Evolutionary conservation across 768 basidiomycete genomes (phyloP), one percentile per base, ranked within the genome.

Genomic region (Agaricus subrufescens): DNA sequence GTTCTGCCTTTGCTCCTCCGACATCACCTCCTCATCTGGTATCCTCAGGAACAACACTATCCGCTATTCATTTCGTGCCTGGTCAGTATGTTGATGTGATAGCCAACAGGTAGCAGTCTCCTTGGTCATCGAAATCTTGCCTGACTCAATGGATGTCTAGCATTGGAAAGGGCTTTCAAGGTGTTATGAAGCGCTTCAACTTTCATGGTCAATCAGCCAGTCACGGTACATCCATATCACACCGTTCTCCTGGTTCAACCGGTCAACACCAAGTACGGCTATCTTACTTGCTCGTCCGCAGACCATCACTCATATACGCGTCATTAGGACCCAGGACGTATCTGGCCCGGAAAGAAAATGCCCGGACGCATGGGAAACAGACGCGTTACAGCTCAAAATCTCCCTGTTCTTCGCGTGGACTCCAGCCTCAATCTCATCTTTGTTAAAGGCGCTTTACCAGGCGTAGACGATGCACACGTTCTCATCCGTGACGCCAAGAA

Each of bases 261-360:
- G 97, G 97, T 70, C 89, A 89, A 63, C 92, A 96, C 69, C 96
- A 98, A 78, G 95, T 94, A 61, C 12, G 34, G 15, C 52, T 23
- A 40, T 40, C 12, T 25, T 49, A 29, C 44, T 9, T 50, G 14
- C n/a, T 14, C 34, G n/a, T 43, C 14, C 25, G n/a, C 11, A 34
- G 11, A 8, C 10, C 52, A 31, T 34, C 50, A 46, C 29, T 50
- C 37, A 57, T 47, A 48, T 57, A 11, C 34, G 34, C 42, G 46
- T 58, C 14, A 60, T 11, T 58, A 98, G 94, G 94, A 97, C 65
- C 96, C 97, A 26, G 97, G 97, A 46, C 86, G 97, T 64, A 80
- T 98, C 4, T 94, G 91, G 74, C 97, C 97, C 3, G 97, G 97
- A 38, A 97, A 94, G 75, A 98, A 98, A 77, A 98, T 97, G 96